Percentiles rank a stretch among this genome's conserved stretches.
Conservation (phyloP, 192 early-diverging fungal species). For the Coemansia nantahalensis region DNA sequence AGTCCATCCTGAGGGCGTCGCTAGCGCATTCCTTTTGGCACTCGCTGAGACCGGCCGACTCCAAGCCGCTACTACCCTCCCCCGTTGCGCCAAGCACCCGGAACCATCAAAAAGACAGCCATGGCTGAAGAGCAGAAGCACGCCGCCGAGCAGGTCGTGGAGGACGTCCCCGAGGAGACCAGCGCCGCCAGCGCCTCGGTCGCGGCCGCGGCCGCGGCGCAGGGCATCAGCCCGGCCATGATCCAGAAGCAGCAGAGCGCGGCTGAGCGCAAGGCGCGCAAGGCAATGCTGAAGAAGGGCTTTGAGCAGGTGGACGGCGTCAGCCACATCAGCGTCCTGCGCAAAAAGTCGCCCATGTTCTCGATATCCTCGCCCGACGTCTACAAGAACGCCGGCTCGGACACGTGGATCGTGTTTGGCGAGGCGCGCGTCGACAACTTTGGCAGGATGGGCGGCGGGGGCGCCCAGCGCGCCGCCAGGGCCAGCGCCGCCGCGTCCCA, state of each 20-base stretch:
- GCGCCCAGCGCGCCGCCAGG: slow-evolving; percentile 56
- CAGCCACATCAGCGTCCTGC: slow-evolving; percentile 85
- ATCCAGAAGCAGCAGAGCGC: slow-evolving; percentile 63
- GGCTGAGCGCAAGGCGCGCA: slow-evolving; percentile 95
- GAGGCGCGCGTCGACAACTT: slow-evolving; percentile 88
- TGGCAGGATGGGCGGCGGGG: slow-evolving; percentile 62
- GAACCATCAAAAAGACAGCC: slow-evolving; percentile 5
- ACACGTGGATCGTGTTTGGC: slow-evolving; percentile 97
- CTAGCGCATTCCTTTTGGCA: too few species aligned
- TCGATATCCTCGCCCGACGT: slow-evolving; percentile 91
- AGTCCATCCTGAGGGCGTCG: too few species aligned
- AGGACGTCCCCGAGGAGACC: slow-evolving; percentile 35
- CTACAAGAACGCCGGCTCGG: slow-evolving; percentile 83
- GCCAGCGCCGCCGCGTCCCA: slow-evolving; percentile 46
- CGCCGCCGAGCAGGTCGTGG: slow-evolving; percentile 34
- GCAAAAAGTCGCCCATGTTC: slow-evolving; percentile 79
- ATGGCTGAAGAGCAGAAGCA: slow-evolving; percentile 48
- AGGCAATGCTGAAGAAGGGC: slow-evolving; percentile 91
- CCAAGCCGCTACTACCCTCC: too few species aligned
- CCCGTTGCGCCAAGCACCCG: too few species aligned
- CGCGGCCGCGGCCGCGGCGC: slow-evolving; percentile 26
- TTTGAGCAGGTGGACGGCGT: slow-evolving; percentile 83
- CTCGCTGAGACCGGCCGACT: too few species aligned
- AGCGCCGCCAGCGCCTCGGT: slow-evolving; percentile 12
- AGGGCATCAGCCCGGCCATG: slow-evolving; percentile 25